A percentile compares a stretch with the other conserved stretches of the same genome.
These are phyloP conservation scores for Salvia hispanica DNA, from an alignment of 257 asterid genomes.

Conservation along the genomic window DNA sequence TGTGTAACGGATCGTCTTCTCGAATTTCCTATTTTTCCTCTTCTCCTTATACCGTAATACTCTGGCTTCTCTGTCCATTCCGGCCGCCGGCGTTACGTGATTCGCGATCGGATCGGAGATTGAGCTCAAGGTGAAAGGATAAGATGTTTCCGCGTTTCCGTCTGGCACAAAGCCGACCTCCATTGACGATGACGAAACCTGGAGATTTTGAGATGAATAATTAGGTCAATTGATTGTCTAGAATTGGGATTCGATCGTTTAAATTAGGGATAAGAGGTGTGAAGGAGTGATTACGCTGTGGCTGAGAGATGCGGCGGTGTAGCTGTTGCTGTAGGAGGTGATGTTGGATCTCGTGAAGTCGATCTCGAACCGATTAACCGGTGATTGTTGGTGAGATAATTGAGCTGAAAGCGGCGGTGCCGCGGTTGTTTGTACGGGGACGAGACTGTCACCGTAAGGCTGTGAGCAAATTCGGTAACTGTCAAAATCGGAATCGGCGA, in stretches of 20 bases:
- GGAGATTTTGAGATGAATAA: constrained; percentile 16
- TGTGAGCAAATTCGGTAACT: constrained; percentile 35
- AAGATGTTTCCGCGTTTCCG: constrained; percentile 56
- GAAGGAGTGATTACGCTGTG: constrained; percentile 50
- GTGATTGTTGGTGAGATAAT: constrained; percentile 31
- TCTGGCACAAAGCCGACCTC: constrained; percentile 85
- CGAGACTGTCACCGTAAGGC: constrained; percentile 42
- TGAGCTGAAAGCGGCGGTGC: constrained; percentile 33
- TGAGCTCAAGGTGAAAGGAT: constrained; percentile 34
- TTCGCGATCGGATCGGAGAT: constrained; percentile 36
- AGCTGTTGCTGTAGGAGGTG: constrained; percentile 41
- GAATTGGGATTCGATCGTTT: not conserved
- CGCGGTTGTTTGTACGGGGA: constrained; percentile 43
- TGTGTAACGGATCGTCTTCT: constrained; percentile 77
- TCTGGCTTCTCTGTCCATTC: constrained; percentile 68
- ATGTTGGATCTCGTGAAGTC: constrained; percentile 45
- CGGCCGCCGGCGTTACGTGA: constrained; percentile 37
- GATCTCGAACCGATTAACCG: constrained; percentile 44
- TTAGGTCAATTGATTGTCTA: constrained; percentile 7
- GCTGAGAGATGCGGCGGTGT: constrained; percentile 41
- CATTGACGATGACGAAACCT: constrained; percentile 79
- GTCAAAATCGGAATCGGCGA: constrained; percentile 46
- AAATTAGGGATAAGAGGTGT: not conserved
- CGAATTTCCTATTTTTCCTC: constrained; percentile 67
- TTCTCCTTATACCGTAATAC: constrained; percentile 78